Conservation (phyloP, 805 yeast genomes). For the Pichia gijzeniarum region DNA sequence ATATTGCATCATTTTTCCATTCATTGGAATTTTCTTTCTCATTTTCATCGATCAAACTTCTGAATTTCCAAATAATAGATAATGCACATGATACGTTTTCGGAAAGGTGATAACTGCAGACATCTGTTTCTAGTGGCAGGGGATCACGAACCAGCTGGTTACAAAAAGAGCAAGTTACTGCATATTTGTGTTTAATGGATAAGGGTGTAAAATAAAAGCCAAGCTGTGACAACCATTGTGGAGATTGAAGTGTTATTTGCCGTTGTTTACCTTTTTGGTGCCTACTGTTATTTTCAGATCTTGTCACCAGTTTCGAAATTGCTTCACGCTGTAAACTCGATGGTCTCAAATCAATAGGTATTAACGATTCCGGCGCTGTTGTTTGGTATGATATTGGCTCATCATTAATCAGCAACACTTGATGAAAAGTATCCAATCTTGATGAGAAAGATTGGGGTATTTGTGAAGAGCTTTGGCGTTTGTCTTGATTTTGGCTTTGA, state of each 20-base stretch:
- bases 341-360: constrained; percentile 4
- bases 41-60: neutral
- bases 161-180: constrained; percentile 12
- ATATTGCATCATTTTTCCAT: constrained; percentile 6
- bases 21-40: neutral
- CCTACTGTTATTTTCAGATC: neutral
- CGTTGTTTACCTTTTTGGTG: too few species aligned
- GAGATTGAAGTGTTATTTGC: constrained; percentile 2
- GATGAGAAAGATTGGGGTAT: constrained; percentile 5
- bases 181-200: constrained; percentile 6
- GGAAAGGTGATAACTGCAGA: constrained; percentile 5
- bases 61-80: constrained; percentile 10
- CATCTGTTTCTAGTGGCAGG: constrained; percentile 3
- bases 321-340: neutral
- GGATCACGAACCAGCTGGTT: constrained; percentile 5
- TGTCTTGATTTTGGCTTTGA: too few species aligned
- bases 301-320: neutral
- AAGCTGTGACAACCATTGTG: constrained; percentile 9
- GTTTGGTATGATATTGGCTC: constrained; percentile 9
- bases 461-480: neutral
- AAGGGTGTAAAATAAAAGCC: constrained; percentile 13
- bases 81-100: constrained; percentile 7
- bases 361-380: neutral
- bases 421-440: constrained; percentile 3
- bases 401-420: constrained; percentile 4